These are phyloP conservation scores for Penicillium sp. DNA, from an alignment of 2,329 filamentous ascomycete species.

Conservation along the genomic window DNA sequence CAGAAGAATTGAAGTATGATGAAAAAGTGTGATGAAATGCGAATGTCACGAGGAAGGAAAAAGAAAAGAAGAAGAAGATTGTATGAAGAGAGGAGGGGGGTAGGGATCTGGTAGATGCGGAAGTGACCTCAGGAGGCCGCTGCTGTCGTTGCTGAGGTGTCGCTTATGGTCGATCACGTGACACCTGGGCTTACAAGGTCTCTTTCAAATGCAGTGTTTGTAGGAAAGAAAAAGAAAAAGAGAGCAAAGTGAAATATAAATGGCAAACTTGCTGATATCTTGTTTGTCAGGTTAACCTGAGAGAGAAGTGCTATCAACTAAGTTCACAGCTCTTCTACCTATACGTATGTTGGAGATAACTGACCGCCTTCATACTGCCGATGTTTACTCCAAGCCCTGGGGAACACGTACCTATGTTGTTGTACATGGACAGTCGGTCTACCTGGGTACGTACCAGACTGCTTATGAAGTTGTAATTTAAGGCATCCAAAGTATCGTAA, in stretches of 20 bases:
- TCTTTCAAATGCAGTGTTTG: neutral
- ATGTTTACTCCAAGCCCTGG: neutral
- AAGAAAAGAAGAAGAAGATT: slow-evolving; percentile 12
- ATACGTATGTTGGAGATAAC: neutral
- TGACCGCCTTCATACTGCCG: slow-evolving; percentile 2
- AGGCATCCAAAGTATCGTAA: too few species aligned
- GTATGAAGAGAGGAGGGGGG: slow-evolving; percentile 19
- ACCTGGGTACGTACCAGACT: too few species aligned
- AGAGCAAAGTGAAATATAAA: neutral
- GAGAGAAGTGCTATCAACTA: neutral
- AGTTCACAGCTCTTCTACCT: neutral
- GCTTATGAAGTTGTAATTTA: too few species aligned
- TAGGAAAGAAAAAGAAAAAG: neutral
- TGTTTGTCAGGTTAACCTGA: neutral
- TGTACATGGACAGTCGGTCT: too few species aligned
- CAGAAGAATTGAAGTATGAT: slow-evolving; percentile 19
- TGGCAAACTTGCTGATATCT: neutral
- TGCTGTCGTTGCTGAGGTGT: slow-evolving; percentile 42
- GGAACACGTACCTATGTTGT: too few species aligned
- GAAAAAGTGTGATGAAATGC: slow-evolving; percentile 11
- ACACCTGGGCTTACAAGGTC: slow-evolving; percentile 17
- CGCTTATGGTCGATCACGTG: slow-evolving; percentile 39
- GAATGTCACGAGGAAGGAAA: slow-evolving; percentile 17
- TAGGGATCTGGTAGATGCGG: slow-evolving; percentile 31
- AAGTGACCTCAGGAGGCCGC: slow-evolving; percentile 43